phyloP scores from a whole-genome alignment of 257 asterid species.

The Plantago ovata region DNA sequence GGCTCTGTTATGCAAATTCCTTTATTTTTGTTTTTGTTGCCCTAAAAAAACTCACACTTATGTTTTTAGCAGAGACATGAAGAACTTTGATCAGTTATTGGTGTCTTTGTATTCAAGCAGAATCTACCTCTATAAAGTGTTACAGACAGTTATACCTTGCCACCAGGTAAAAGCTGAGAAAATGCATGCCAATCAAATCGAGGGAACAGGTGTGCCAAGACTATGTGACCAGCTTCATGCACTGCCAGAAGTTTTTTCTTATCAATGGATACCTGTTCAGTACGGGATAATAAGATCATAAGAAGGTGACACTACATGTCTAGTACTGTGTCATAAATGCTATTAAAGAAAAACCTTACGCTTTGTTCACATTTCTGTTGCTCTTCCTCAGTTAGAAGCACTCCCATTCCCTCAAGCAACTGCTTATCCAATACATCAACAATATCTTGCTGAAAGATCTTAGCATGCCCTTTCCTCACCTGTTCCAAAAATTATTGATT shows the following conservation, averaged over 20 bases:
- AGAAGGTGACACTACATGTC: constrained; percentile 11
- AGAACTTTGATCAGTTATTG: too few relatives aligned
- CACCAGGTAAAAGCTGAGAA: constrained; percentile 98
- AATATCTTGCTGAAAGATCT: constrained; percentile 82
- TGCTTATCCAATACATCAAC: constrained; percentile 94
- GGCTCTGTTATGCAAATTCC: too few relatives aligned
- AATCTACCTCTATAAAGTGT: too few relatives aligned
- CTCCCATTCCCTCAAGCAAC: constrained; percentile 99
- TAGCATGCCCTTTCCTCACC: constrained; percentile 87
- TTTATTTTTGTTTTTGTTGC: too few relatives aligned
- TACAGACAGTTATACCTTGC: constrained; percentile 50
- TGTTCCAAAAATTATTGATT: constrained; percentile 26
- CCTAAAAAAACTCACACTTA: too few relatives aligned
- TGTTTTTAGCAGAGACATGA: too few relatives aligned
- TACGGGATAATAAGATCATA: constrained; percentile 13
- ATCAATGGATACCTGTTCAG: constrained; percentile 63
- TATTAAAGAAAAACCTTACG: constrained; percentile 45
- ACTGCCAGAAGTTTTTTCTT: constrained; percentile 84
- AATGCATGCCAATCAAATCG: constrained; percentile 98
- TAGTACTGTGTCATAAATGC: constrained; percentile 9
- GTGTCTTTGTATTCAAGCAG: too few relatives aligned
- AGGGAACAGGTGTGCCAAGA: constrained; percentile 95
- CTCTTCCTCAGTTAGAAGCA: constrained; percentile 98
- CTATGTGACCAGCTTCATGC: constrained; percentile 98
- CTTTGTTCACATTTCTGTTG: constrained; percentile 85